Percentiles rank a stretch among this genome's conserved stretches.
Conservation (phyloP, 108 stramenopile genomes). For the Skeletonema tropicum region DNA sequence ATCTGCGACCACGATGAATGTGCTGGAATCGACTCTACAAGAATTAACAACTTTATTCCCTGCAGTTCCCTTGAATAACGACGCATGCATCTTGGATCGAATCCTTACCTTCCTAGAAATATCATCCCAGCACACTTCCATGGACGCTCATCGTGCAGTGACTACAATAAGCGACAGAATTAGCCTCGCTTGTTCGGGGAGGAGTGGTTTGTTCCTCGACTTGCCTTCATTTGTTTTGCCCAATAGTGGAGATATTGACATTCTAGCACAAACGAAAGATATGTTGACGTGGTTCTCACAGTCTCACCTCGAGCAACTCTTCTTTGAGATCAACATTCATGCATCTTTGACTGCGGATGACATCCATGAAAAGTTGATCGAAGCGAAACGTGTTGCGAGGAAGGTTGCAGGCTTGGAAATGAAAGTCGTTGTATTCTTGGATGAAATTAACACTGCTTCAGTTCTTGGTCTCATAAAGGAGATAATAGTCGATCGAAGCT, state of each 20-base stretch:
- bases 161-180: background rate
- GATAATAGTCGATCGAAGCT: conserved; percentile 29
- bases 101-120: conserved; percentile 19
- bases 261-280: background rate
- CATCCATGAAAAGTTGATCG: conserved; percentile 4
- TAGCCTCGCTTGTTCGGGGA: conserved; percentile 11
- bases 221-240: background rate
- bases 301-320: conserved; percentile 28
- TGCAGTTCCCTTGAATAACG: background rate
- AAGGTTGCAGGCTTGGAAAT: conserved; percentile 6
- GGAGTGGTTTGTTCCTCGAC: conserved; percentile 7
- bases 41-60: conserved; percentile 1
- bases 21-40: background rate
- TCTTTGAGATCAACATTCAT: conserved; percentile 41
- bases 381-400: conserved; percentile 21
- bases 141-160: background rate
- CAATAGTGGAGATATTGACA: background rate
- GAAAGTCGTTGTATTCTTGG: conserved; percentile 28
- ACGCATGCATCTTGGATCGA: background rate
- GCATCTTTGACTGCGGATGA: conserved; percentile 26
- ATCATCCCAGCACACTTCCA: conserved; percentile 20
- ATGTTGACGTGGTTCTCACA: conserved; percentile 23
- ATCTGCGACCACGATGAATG: conserved; percentile 6
- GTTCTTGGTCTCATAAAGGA: conserved; percentile 32
- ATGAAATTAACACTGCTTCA: conserved; percentile 40